A percentile compares a stretch with the other conserved stretches of the same genome.
phyloP scores from a whole-genome alignment of 768 basidiomycete genomes.

The Suillus weaverae region DNA sequence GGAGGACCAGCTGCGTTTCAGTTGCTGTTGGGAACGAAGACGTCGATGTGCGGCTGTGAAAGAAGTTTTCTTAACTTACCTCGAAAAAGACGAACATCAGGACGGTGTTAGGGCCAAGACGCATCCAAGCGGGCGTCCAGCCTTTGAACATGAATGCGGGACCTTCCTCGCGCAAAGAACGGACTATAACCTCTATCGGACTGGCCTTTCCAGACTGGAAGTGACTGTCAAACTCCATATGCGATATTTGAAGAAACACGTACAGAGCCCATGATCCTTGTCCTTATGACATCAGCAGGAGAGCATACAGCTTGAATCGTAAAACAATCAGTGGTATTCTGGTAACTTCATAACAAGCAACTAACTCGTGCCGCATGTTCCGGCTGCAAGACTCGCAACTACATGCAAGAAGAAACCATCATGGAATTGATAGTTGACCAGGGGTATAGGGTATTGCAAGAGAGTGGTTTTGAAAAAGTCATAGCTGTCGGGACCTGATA shows the following conservation, averaged over 20 bases:
- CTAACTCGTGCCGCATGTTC: slow-evolving; percentile 77
- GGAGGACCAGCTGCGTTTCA: slow-evolving; percentile 60
- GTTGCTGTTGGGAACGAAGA: slow-evolving; percentile 49
- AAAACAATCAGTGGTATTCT: not conserved
- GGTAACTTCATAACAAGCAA: slow-evolving; percentile 10
- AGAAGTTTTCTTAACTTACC: slow-evolving; percentile 38
- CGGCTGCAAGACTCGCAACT: slow-evolving; percentile 65
- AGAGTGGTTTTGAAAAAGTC: slow-evolving; percentile 71
- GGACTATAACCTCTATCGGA: slow-evolving; percentile 51
- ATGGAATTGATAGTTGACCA: slow-evolving; percentile 58
- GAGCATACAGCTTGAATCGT: slow-evolving; percentile 64
- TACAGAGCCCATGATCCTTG: slow-evolving; percentile 77
- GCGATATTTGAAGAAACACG: slow-evolving; percentile 21
- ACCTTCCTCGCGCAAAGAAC: slow-evolving; percentile 72
- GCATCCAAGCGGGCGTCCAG: slow-evolving; percentile 86
- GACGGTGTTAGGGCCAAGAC: slow-evolving; percentile 81
- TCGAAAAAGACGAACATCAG: slow-evolving; percentile 86
- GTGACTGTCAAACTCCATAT: slow-evolving; percentile 8
- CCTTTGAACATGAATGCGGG: slow-evolving; percentile 81
- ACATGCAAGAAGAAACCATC: slow-evolving; percentile 71
- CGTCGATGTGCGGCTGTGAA: not conserved
- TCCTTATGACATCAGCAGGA: slow-evolving; percentile 74
- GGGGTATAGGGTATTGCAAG: slow-evolving; percentile 50
- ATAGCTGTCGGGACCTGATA: slow-evolving; percentile 46
- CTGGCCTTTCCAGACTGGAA: slow-evolving; percentile 50